phyloP scores from a whole-genome alignment of 2,329 filamentous ascomycete genomes.

The Sclerotiophoma versabilis region DNA sequence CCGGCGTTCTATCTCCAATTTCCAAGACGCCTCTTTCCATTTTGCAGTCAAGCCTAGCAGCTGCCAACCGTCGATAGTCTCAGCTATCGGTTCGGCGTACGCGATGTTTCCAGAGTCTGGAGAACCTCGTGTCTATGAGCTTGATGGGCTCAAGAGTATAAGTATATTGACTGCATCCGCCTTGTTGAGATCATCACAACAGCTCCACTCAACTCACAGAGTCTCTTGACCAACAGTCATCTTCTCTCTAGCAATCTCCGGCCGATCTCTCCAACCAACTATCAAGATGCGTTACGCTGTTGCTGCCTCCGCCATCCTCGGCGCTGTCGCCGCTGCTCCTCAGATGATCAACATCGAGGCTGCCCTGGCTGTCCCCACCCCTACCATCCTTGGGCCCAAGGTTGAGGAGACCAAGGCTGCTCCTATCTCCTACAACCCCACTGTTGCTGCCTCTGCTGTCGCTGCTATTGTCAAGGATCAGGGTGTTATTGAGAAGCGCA shows the following conservation, averaged over 20 bases:
- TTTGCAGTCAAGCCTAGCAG: conserved; percentile 8
- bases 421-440: conserved; percentile 36
- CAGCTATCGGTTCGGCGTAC: conserved; percentile 14
- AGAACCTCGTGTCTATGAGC: not conserved
- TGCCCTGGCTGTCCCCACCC: conserved; percentile 42
- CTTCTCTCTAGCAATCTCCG: conserved; percentile 8
- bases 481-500: conserved; percentile 14
- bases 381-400: conserved; percentile 36
- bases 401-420: conserved; percentile 35
- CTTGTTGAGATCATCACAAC: conserved; percentile 19
- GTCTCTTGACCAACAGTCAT: conserved; percentile 11
- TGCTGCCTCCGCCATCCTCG: conserved; percentile 27
- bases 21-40: conserved; percentile 7
- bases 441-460: conserved; percentile 34
- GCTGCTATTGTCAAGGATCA: conserved; percentile 12
- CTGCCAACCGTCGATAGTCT: conserved; percentile 12
- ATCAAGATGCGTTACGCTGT: conserved; percentile 35
- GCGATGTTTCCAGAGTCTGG: conserved; percentile 13
- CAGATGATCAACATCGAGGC: conserved; percentile 49
- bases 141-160: conserved; percentile 6
- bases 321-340: conserved; percentile 31
- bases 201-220: conserved; percentile 5
- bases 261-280: not conserved
- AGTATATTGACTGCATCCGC: conserved; percentile 23
- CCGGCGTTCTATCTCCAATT: conserved; percentile 12